Base-by-base conservation (phyloP, 108 stramenopile species). In the Cyclostephanos tholiformis region DNA sequence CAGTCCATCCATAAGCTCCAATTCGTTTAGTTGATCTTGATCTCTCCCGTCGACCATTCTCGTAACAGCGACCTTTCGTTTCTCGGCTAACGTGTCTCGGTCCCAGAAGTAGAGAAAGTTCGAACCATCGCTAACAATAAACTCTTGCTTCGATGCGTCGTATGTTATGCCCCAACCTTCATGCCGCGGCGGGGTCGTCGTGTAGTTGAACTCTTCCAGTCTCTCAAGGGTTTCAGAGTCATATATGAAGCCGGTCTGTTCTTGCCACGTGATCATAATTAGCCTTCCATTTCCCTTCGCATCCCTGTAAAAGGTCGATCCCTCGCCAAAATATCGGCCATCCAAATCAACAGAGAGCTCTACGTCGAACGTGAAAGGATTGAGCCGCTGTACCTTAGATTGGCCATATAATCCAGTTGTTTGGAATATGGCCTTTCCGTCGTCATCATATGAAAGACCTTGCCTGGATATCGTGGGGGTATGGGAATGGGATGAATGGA, bases 161-260 rank as follows among this genome's bases (percentile, higher is more conserved):
- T 88, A 90, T 3, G 91, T 93, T 13, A 95, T 87, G 9, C 94
- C 94, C 94, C 94, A 95, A 25, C 94, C 94, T 65, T 95, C 82
- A 46, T 82, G 67, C 23, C 38, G 22, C 10, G 65, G 65, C 27
- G 74, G 44, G 10, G 93, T 92, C 1, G 94, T 90, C 0, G 63
- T 39, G 57, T 85, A 95, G 3, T 35, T 35, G 62, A 89, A 95
- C 29, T 67, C 61, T 12, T 69, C 16, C 11, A 87, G 58, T 26
- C 27, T 36, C 44, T 85, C 82, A 11, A 95, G 68, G 16, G 88
- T 81, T 44, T 75, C 77, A 12, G 84, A 58, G 59, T 93, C 75
- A 55, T 93, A 95, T 29, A 91, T 82, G 56, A 91, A 95, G 7
- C 94, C 94, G 20, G 68, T 77, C 30, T 82, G 77, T 32, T 67